Evolutionary conservation across 2,329 filamentous ascomycete species (phyloP).

Genomic region (Clonostachys chloroleuca): DNA sequence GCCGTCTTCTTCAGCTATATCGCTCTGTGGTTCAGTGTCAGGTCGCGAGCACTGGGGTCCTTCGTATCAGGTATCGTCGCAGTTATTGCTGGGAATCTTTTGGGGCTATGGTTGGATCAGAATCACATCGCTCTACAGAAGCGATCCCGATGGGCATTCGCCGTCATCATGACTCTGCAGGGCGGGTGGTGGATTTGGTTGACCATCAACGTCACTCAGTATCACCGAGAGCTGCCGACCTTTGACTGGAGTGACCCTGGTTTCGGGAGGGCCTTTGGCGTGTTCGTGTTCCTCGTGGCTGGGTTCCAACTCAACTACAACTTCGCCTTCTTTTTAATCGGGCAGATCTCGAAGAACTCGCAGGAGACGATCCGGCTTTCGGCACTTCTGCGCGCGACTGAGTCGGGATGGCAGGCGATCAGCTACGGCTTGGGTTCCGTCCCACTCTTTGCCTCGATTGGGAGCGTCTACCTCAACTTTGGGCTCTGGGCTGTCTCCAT

Average conservation of each 20-base stretch:
- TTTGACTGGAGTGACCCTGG: constrained; percentile 60
- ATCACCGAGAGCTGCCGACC: constrained; percentile 44
- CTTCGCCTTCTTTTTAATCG: constrained; percentile 64
- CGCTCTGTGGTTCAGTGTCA: constrained; percentile 22
- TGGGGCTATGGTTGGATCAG: constrained; percentile 57
- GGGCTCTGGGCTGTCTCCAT: constrained; percentile 58
- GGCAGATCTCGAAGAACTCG: constrained; percentile 53
- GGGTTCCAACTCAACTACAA: constrained; percentile 70
- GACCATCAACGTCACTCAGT: constrained; percentile 57
- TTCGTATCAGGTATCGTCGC: constrained; percentile 64
- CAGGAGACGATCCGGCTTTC: constrained; percentile 61
- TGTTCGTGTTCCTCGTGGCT: constrained; percentile 61
- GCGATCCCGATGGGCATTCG: constrained; percentile 48
- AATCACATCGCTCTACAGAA: constrained; percentile 42
- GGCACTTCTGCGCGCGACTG: constrained; percentile 59
- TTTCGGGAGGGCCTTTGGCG: constrained; percentile 59
- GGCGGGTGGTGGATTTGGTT: constrained; percentile 68
- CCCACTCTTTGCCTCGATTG: constrained; percentile 55
- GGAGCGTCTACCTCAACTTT: constrained; percentile 63
- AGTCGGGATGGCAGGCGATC: constrained; percentile 65
- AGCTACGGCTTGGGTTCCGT: constrained; percentile 62
- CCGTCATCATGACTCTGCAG: constrained; percentile 45
- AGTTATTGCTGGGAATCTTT: constrained; percentile 54
- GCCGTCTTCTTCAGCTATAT: constrained; percentile 41
- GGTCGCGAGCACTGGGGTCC: constrained; percentile 41